phyloP scores from a whole-genome alignment of 78 protist genomes.

The Neovahlkampfia damariscottae region DNA sequence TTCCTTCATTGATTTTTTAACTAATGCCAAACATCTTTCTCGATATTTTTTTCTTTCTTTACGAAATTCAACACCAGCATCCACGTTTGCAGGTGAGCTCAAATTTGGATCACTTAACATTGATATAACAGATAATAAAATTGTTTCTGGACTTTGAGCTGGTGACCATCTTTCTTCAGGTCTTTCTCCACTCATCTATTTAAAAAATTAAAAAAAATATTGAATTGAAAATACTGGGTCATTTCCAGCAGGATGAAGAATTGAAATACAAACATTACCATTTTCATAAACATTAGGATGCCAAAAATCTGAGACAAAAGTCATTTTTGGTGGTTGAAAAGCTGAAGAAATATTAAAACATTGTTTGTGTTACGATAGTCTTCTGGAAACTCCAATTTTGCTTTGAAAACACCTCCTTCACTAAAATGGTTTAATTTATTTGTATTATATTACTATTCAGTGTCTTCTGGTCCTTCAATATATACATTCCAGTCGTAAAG shows the following conservation, averaged over 20 bases:
- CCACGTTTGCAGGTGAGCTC: slow-evolving; percentile 76
- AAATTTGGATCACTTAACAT: slow-evolving; percentile 59
- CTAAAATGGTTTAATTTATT: not conserved
- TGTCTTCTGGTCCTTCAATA: slow-evolving; percentile 18
- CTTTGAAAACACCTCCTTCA: not conserved
- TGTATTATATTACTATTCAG: slow-evolving; percentile 1
- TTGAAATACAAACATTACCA: slow-evolving; percentile 75
- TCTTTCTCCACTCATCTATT: slow-evolving; percentile 33
- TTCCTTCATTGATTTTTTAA: not conserved
- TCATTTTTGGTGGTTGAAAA: slow-evolving; percentile 54
- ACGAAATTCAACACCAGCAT: slow-evolving; percentile 37
- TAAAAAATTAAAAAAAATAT: slow-evolving; percentile 3
- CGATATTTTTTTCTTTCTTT: not conserved
- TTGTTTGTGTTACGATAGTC: slow-evolving; percentile 30
- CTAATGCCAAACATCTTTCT: not conserved
- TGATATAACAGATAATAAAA: slow-evolving; percentile 59
- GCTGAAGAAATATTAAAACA: slow-evolving; percentile 12
- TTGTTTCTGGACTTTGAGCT: slow-evolving; percentile 53
- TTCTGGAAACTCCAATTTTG: slow-evolving; percentile 47
- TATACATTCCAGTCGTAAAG: slow-evolving; percentile 11
- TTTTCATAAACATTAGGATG: slow-evolving; percentile 75
- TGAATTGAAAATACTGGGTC: too few species aligned
- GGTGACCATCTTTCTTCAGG: slow-evolving; percentile 76
- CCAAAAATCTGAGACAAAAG: slow-evolving; percentile 50
- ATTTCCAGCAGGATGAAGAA: slow-evolving; percentile 69